Evolutionary conservation across 495 filamentous ascomycete species (phyloP), one percentile per base, ranked within the genome.

Genomic region (Hypoxylon rickii): DNA sequence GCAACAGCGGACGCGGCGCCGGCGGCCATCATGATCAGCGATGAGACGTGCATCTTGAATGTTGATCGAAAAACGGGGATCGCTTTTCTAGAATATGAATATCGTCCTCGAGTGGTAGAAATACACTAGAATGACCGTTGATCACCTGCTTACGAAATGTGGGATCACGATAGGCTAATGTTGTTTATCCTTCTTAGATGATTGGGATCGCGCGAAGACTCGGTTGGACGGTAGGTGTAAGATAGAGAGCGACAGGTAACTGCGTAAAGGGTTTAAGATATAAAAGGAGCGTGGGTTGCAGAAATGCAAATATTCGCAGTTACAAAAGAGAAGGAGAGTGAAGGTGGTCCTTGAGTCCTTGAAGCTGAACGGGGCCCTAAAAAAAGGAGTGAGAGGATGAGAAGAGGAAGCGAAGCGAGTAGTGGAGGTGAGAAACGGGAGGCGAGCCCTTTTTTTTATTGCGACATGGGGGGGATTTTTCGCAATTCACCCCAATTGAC

Each of bases 231-330:
- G 15, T 8, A 41, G 19, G n/a, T 29, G 34, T 42, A 29, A 37
- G 3, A 34, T 17, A 16, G 46, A 54, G 55, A 64, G 38, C 44
- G 60, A 55, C 41, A 38, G 10, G 40, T 54, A 55, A 59, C 54
- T 26, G 38, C 41, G 45, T 34, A 26, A 50, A 45, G 44, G 34
- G 36, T 31, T 10, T 18, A 17, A 48, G 42, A 20, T 45, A 61
- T n/a, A n/a, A n/a, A 68, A 68, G 5, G 65, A 68, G 55, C 44
- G 65, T 65, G 58, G 53, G 47, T 65, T 68, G 62, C 58, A 58
- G 51, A 51, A 55, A 55, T 50, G 50, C 54, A 58, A 56, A 34
- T 38, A 13, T 47, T 51, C 36, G 32, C 48, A 44, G 42, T 59
- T 44, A 53, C 44, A 7, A 22, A 46, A 39, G 29, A 49, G 47